phyloP scores from a whole-genome alignment of 129 eudicot species.

The Helianthus annuus region HanXRQr2.0-SUNRISE NC_035446.2:146416703-146417202 shows the following conservation, averaged over 20 bases:
- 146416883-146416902: background rate
- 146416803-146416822: constrained; percentile 48
- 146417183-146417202: constrained; percentile 12
- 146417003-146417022: constrained; percentile 46
- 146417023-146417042: constrained; percentile 51
- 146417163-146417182: background rate
- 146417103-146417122: constrained; percentile 86
- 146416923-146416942: constrained; percentile 37
- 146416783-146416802: constrained; percentile 77
- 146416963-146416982: constrained; percentile 77
- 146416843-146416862: constrained; percentile 59
- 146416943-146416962: constrained; percentile 79
- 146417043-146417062: constrained; percentile 57
- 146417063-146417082: constrained; percentile 83
- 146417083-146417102: constrained; percentile 41
- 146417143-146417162: background rate
- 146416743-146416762: constrained; percentile 78
- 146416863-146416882: constrained; percentile 1
- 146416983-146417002: constrained; percentile 76
- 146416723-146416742: background rate
- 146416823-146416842: constrained; percentile 59
- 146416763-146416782: constrained; percentile 81
- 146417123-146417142: background rate
- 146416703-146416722: constrained; percentile 11
- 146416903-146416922: constrained; percentile 6